These are phyloP conservation scores for Pestalotiopsis sp. DNA, from an alignment of 2,329 filamentous ascomycete species.

Conservation along the genomic window DNA sequence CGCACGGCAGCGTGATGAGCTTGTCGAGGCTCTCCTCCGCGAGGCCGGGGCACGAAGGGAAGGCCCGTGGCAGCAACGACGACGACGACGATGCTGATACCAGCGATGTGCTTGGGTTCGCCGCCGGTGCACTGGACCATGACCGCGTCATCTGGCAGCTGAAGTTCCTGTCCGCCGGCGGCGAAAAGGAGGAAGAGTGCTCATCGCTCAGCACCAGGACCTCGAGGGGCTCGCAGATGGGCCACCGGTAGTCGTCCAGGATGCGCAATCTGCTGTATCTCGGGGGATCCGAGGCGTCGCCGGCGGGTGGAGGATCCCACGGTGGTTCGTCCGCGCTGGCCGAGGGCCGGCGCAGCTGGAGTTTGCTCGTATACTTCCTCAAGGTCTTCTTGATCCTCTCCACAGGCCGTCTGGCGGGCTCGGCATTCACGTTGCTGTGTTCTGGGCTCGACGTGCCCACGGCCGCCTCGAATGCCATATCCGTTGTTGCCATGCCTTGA, in stretches of 20 bases:
- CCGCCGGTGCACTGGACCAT: background rate
- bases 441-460: background rate
- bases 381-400: background rate
- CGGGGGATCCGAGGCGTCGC: background rate
- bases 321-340: background rate
- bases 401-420: background rate
- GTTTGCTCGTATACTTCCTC: background rate
- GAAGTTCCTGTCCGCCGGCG: background rate
- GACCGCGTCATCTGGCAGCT: background rate
- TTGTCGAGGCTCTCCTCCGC: background rate
- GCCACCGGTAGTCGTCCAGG: background rate
- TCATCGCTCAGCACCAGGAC: background rate
- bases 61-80: background rate
- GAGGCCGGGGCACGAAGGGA: background rate
- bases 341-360: background rate
- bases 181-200: background rate
- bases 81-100: too few relatives aligned
- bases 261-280: background rate
- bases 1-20: slow-evolving; percentile 12
- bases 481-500: background rate
- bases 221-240: background rate
- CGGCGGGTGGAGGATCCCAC: background rate
- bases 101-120: too few relatives aligned
- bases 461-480: background rate
- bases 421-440: background rate